Conservation (phyloP, 345 rosid species). For the Euphorbia pulcherrima region DNA sequence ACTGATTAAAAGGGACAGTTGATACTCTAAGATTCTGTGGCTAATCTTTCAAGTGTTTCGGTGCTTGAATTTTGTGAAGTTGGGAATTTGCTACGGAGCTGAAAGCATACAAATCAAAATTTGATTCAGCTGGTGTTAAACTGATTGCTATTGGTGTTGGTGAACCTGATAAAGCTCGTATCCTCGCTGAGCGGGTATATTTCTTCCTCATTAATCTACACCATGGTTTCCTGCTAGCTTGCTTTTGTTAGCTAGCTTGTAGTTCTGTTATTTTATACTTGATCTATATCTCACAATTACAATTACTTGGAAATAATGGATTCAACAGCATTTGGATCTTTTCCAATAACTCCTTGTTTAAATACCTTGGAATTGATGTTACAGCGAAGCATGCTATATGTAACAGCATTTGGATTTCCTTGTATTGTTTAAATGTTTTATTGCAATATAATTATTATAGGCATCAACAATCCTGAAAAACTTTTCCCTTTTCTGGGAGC, state of each 20-base stretch:
- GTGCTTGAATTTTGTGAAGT: constrained; percentile 32
- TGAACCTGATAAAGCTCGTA: constrained; percentile 66
- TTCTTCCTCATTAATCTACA: neutral
- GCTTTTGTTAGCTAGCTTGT: neutral
- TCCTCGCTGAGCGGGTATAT: constrained; percentile 59
- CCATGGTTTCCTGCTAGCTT: neutral
- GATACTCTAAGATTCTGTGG: neutral
- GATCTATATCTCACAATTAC: no score
- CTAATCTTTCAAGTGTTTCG: neutral
- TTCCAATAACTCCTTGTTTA: neutral
- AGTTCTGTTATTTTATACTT: neutral
- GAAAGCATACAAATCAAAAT: constrained; percentile 59
- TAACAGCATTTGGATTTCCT: no score
- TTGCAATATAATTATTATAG: no score
- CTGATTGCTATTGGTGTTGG: constrained; percentile 86
- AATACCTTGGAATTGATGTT: neutral
- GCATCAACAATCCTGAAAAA: neutral
- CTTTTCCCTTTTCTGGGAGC: neutral
- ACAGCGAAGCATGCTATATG: neutral
- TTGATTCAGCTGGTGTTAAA: constrained; percentile 77
- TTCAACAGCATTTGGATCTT: neutral
- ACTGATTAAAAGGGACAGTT: neutral
- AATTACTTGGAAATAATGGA: neutral
- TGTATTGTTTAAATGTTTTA: no score
- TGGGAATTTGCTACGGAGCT: constrained; percentile 80